Conservation (phyloP, 495 filamentous ascomycete species). For the Penicillium coffeae region DNA sequence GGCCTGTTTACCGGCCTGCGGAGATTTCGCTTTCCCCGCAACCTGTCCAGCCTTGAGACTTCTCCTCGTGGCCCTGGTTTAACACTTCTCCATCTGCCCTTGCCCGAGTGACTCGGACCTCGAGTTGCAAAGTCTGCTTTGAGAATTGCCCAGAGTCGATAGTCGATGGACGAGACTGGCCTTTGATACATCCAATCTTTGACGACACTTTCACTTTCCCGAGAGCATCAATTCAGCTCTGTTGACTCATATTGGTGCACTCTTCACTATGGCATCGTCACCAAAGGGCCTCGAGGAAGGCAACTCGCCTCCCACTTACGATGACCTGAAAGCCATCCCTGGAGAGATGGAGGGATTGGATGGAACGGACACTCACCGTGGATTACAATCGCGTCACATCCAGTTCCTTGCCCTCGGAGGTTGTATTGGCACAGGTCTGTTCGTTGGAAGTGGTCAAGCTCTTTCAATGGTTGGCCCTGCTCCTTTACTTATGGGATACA, state of each 20-base stretch:
- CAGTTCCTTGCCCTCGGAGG: constrained; percentile 69
- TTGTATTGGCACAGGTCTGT: constrained; percentile 72
- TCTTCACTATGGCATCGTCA: constrained; percentile 2
- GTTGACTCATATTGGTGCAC: neutral
- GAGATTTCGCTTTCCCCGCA: neutral
- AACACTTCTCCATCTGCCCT: neutral
- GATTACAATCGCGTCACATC: constrained; percentile 50
- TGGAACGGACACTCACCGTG: constrained; percentile 21
- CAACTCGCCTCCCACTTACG: constrained; percentile 5
- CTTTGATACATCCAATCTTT: no score
- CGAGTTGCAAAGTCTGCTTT: no score
- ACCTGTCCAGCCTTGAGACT: no score
- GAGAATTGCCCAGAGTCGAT: neutral
- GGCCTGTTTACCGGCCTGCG: neutral
- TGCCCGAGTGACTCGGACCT: neutral
- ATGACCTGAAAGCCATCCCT: constrained; percentile 17
- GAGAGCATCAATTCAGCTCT: neutral
- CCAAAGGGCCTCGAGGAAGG: constrained; percentile 21
- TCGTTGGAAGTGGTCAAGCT: constrained; percentile 64
- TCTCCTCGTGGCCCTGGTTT: no score
- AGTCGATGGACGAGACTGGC: neutral
- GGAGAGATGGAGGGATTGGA: constrained; percentile 14
- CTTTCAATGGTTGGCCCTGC: constrained; percentile 61
- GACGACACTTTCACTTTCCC: no score
- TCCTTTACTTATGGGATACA: constrained; percentile 63